Base-by-base conservation (phyloP, 1,139 yeast genomes). In the Suhomyces anneliseae region DNA sequence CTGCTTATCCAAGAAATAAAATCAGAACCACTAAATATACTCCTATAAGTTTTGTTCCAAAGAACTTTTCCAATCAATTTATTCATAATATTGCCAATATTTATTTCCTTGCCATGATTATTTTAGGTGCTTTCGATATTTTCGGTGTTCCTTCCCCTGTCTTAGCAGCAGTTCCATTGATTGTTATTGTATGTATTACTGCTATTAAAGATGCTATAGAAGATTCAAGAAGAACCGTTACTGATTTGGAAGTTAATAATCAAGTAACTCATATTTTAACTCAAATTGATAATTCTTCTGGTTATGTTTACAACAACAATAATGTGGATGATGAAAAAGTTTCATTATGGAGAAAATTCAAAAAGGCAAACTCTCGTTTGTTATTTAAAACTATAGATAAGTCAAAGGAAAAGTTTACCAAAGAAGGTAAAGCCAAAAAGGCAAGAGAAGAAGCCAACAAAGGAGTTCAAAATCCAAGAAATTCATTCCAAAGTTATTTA, bases 21-120 rank as follows among this genome's bases (percentile, higher is more conserved):
- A 77, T 81, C 48, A 71, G 85, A 64, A 80, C 85, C 6, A 79
- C 86, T 7, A 81, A 79, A 61, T 81, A 81, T 57, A 81, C 85
- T 2, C 84, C 85, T 4, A 53, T 81, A 41, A 63, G 76, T 37
- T 81, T 81, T 51, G 52, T 81, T 27, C 85, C 85, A 4, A 79
- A 78, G 58, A 80, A 80, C 54, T 62, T 81, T 31, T 56, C 64
- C 19, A 65, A 72, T 51, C 85, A 81, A 57, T 81, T 81, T 58
- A 48, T 64, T 15, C 70, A 71, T 40, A 81, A 81, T 53, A 71
- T 79, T 42, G 86, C 86, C 49, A 81, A 81, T 57, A 62, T 78
- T 31, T 81, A 80, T 59, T 81, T 81, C 65, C 67, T 81, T 47
- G 61, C 70, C 24, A 63, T 79, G 59, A 73, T 78, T 52, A 75